Conservation (phyloP, 306 rosid species). For the Gynostemma pentaphyllum region DNA sequence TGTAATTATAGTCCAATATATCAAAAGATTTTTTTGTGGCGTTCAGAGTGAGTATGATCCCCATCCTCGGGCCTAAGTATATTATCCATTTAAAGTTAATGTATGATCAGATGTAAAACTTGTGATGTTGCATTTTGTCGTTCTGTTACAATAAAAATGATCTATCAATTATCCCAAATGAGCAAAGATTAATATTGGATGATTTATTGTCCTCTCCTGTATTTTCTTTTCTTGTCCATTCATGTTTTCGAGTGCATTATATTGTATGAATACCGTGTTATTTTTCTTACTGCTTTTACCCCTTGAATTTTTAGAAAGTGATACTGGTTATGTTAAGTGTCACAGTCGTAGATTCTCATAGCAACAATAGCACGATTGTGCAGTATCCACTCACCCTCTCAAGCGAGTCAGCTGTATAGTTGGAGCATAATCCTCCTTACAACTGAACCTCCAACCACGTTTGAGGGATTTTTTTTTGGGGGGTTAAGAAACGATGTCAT, state of each 20-base stretch:
- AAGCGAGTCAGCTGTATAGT: too few species aligned
- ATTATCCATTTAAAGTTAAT: background rate
- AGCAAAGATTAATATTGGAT: background rate
- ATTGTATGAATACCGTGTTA: background rate
- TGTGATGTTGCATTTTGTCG: background rate
- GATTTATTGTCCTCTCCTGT: background rate
- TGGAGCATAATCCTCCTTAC: too few species aligned
- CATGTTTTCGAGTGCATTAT: background rate
- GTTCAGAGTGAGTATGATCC: background rate
- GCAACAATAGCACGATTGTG: background rate
- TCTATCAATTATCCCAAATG: background rate
- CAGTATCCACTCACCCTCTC: too few species aligned
- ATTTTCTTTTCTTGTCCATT: background rate
- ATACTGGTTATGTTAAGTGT: too few species aligned
- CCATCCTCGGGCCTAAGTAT: background rate
- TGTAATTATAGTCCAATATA: too few species aligned
- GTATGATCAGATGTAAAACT: background rate
- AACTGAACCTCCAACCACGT: too few species aligned
- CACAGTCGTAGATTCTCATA: background rate
- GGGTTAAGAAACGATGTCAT: too few species aligned
- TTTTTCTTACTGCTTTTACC: too few species aligned
- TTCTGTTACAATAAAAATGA: background rate
- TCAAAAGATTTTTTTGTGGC: too few species aligned
- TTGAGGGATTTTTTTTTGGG: too few species aligned
- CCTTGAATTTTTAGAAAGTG: too few species aligned